These are phyloP conservation scores for Umbilicus rupestris DNA, from an alignment of 164 flowering plant species.

Conservation along the genomic window DNA sequence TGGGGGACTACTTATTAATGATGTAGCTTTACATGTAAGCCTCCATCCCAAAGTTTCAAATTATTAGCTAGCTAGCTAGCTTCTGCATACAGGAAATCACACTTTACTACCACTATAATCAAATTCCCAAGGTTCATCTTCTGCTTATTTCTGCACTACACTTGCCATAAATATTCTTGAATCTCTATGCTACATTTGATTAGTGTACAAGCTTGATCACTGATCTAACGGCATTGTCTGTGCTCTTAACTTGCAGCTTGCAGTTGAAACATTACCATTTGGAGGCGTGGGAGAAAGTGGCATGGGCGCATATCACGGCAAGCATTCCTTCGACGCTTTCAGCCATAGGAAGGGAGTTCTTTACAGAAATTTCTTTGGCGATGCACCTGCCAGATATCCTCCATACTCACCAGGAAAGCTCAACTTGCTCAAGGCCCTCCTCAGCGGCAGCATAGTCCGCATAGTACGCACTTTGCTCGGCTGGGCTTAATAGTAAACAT, in stretches of 20 bases:
- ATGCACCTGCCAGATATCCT: conserved; percentile 63
- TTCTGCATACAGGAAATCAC: neutral
- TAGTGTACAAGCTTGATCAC: neutral
- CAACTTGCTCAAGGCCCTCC: conserved; percentile 45
- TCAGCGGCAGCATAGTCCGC: conserved; percentile 36
- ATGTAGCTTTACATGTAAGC: conserved; percentile 59
- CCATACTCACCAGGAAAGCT: conserved; percentile 60
- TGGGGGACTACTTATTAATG: conserved; percentile 77
- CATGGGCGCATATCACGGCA: conserved; percentile 79
- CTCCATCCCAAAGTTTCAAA: conserved; percentile 7
- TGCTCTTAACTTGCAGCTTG: conserved; percentile 41
- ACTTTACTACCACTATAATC: neutral
- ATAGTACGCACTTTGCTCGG: conserved; percentile 32
- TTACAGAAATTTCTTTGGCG: conserved; percentile 51
- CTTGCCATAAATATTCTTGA: neutral
- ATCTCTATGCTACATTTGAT: neutral
- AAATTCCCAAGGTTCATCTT: neutral
- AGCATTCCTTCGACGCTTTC: conserved; percentile 76
- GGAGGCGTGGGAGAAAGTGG: conserved; percentile 98
- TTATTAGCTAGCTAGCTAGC: neutral
- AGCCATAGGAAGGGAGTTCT: conserved; percentile 84
- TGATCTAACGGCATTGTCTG: neutral
- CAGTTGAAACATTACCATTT: conserved; percentile 52
- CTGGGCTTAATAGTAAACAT: neutral
- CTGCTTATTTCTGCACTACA: neutral